Evolutionary conservation across 2,329 filamentous ascomycete species (phyloP).

Genomic region (Alternaria postmessia): DNA sequence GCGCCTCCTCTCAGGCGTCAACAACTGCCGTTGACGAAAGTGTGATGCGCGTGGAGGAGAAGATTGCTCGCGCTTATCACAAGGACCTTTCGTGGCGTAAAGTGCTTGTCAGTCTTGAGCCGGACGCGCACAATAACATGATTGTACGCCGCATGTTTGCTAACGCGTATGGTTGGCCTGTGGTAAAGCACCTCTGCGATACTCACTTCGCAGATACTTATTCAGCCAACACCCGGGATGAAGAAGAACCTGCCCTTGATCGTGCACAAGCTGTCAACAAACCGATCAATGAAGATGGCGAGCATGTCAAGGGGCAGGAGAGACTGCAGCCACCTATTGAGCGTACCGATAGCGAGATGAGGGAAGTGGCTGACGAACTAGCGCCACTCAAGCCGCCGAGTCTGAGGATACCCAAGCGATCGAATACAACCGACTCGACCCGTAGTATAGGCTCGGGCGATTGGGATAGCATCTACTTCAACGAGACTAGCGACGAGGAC

Average conservation of each 20-base stretch:
- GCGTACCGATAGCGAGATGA: slow-evolving; percentile 57
- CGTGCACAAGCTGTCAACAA: slow-evolving; percentile 69
- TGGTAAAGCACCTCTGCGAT: slow-evolving; percentile 92
- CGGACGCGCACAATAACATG: slow-evolving; percentile 98
- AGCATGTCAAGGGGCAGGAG: slow-evolving; percentile 66
- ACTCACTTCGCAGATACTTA: slow-evolving; percentile 87
- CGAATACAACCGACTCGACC: slow-evolving; percentile 37
- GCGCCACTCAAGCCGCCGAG: slow-evolving; percentile 41
- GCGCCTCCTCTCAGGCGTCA: slow-evolving; percentile 34
- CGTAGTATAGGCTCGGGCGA: slow-evolving; percentile 52
- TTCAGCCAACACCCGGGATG: slow-evolving; percentile 70
- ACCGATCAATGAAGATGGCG: slow-evolving; percentile 68
- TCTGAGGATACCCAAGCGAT: slow-evolving; percentile 30
- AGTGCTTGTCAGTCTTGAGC: slow-evolving; percentile 92
- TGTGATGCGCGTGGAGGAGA: slow-evolving; percentile 92
- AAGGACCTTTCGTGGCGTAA: slow-evolving; percentile 93
- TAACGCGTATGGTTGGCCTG: slow-evolving; percentile 97
- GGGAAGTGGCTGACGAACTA: slow-evolving; percentile 57
- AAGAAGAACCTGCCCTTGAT: slow-evolving; percentile 72
- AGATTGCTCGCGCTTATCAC: slow-evolving; percentile 96
- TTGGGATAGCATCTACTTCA: slow-evolving; percentile 60
- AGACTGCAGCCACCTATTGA: slow-evolving; percentile 46
- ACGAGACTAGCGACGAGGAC: slow-evolving; percentile 57
- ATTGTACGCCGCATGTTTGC: slow-evolving; percentile 95
- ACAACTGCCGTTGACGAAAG: slow-evolving; percentile 56